These are phyloP conservation scores for Dioscorea alata DNA, from an alignment of 106 monocot genomes.

Conservation along the genomic window DNA sequence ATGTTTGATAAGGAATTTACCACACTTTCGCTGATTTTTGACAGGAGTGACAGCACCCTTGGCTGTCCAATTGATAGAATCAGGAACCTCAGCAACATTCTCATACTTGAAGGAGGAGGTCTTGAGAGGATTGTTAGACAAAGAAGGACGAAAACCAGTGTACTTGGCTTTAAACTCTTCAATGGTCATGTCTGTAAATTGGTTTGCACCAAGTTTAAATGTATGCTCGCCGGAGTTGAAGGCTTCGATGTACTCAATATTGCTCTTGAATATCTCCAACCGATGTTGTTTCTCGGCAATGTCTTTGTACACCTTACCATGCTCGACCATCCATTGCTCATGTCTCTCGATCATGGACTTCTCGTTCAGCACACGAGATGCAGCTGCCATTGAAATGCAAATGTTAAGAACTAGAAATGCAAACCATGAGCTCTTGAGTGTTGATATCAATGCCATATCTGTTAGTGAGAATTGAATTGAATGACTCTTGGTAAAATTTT, in stretches of 20 bases:
- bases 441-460: too few relatives aligned
- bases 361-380: too few relatives aligned
- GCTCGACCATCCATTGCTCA: constrained; percentile 5
- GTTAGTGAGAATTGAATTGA: too few relatives aligned
- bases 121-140: too few relatives aligned
- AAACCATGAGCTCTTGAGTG: too few relatives aligned
- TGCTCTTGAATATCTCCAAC: constrained; percentile 5
- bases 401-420: too few relatives aligned
- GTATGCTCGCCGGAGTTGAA: background rate
- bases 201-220: background rate
- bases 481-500: too few relatives aligned
- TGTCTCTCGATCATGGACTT: background rate
- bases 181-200: constrained; percentile 7
- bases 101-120: too few relatives aligned
- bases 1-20: background rate
- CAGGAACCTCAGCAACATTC: background rate
- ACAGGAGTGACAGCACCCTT: constrained; percentile 11
- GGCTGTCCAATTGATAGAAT: background rate
- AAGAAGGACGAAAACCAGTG: background rate
- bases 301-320: constrained; percentile 4
- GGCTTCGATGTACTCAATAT: constrained; percentile 6
- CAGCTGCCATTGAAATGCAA: too few relatives aligned
- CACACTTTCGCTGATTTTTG: constrained; percentile 7
- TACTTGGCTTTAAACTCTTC: constrained; percentile 11
- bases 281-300: constrained; percentile 2